A percentile compares a stretch with the other conserved stretches of the same genome.
Evolutionary conservation across 768 basidiomycete species (phyloP).

Genomic region (Rhizopogon vesiculosus): DNA sequence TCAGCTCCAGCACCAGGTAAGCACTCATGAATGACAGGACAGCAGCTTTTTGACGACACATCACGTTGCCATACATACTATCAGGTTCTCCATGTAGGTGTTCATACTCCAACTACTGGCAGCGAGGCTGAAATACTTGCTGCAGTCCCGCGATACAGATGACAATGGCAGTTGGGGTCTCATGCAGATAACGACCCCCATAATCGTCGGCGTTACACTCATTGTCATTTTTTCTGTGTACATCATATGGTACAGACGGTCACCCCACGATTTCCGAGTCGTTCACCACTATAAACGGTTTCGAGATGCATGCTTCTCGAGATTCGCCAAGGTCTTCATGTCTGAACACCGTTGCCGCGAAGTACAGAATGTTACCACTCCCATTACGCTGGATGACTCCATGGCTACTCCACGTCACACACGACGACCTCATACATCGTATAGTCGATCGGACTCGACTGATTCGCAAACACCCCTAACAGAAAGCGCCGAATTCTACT

Average conservation of each 20-base stretch:
- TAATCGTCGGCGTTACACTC: slow-evolving; percentile 28
- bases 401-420: slow-evolving; percentile 6
- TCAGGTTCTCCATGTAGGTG: slow-evolving; percentile 19
- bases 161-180: slow-evolving; percentile 13
- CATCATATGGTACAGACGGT: slow-evolving; percentile 20
- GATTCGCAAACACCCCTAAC: slow-evolving; percentile 26
- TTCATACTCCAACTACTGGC: not conserved
- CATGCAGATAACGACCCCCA: slow-evolving; percentile 30
- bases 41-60: not conserved
- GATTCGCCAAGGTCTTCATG: slow-evolving; percentile 11
- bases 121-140: not conserved
- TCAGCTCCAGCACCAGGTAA: not conserved
- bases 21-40: not conserved
- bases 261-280: not conserved
- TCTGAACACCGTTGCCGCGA: slow-evolving; percentile 10
- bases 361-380: slow-evolving; percentile 8
- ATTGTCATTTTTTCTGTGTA: slow-evolving; percentile 15
- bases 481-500: not conserved
- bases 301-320: slow-evolving; percentile 10
- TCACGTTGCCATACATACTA: not conserved
- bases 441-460: slow-evolving; percentile 17
- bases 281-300: slow-evolving; percentile 10
- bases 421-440: not conserved
- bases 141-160: slow-evolving; percentile 13
- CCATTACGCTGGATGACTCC: slow-evolving; percentile 20